Base-by-base conservation (phyloP, 1,284 basidiomycete genomes). In the Ustilago crameri region DNA sequence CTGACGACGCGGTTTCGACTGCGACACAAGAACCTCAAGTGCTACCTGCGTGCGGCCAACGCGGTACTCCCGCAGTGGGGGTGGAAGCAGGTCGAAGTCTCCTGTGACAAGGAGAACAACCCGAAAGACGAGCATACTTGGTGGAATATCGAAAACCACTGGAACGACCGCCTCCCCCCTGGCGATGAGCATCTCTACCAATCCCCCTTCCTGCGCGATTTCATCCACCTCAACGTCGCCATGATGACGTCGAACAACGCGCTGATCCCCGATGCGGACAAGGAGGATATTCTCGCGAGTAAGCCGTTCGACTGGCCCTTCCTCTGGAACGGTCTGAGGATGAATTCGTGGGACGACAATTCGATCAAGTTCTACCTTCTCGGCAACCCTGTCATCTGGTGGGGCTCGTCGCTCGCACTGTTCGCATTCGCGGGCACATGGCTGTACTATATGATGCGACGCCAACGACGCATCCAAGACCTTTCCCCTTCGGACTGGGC, bases 191-290 rank as follows among this genome's bases (percentile, higher is more conserved):
- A 92, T 80, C 88, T 91, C 61, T 96, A 95, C 86, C 87, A 86
- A 42, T 96, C 95, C 3, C 91, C 95, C 0, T 98, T 98, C 88
- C 86, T 97, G 56, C 90, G 91, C 56, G 95, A 98, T 85, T 98
- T 98, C 85, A 94, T 93, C 89, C 95, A 98, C 84, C 89, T 98
- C 59, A 98, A 98, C 80, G 93, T 98, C 15, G 95, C 95, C 15
- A 98, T 98, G 96, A 95, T 96, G 93, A 97, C 94, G 0, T 96
- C 95, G 5, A 98, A 98, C 87, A 98, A 98, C 83, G 95, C 96
- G 0, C 89, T 98, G 53, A 86, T 98, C 43, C 95, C 95, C 0
- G 94, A 98, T 79, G 92, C 94, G 0, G 95, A 98, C 86, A 98
- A 98, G 86, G 93, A 95, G 75, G 95, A 98, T 83, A 93, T 97